phyloP scores from a whole-genome alignment of 2,329 filamentous ascomycete genomes.

The Huntiella moniliformis region DNA sequence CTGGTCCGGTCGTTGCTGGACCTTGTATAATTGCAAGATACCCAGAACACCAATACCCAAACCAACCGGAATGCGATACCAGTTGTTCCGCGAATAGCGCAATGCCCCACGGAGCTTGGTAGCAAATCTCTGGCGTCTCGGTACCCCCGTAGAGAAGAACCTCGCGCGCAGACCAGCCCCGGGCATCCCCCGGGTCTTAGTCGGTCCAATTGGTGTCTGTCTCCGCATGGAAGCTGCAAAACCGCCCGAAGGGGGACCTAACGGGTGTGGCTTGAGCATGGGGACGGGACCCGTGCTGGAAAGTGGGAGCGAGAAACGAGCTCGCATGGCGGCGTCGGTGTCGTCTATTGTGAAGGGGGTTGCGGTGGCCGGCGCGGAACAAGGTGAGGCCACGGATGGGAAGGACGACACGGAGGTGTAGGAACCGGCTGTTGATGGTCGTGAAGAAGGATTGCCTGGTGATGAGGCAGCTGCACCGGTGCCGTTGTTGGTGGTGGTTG shows the following conservation, averaged over 20 bases:
- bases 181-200: constrained; percentile 2
- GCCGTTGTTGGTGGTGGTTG: not conserved
- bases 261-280: constrained; percentile 10
- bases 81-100: constrained; percentile 28
- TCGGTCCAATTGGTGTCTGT: not conserved
- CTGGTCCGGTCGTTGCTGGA: constrained; percentile 30
- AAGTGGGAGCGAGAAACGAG: constrained; percentile 9
- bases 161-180: constrained; percentile 4
- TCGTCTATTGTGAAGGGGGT: constrained; percentile 4
- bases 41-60: constrained; percentile 74
- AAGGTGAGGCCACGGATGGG: not conserved
- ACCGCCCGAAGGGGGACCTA: constrained; percentile 8
- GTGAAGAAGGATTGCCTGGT: not conserved
- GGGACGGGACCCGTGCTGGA: constrained; percentile 6
- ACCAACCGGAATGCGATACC: constrained; percentile 79
- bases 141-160: constrained; percentile 9
- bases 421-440: not conserved
- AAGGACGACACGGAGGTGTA: constrained; percentile 6
- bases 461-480: not conserved
- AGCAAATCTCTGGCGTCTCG: constrained; percentile 8
- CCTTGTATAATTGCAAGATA: constrained; percentile 65
- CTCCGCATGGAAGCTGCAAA: constrained; percentile 10
- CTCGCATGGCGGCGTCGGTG: constrained; percentile 7
- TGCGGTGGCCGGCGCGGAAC: not conserved
- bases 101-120: constrained; percentile 10